phyloP scores from a whole-genome alignment of 768 basidiomycete species.

The Grammothele lineata region DNA sequence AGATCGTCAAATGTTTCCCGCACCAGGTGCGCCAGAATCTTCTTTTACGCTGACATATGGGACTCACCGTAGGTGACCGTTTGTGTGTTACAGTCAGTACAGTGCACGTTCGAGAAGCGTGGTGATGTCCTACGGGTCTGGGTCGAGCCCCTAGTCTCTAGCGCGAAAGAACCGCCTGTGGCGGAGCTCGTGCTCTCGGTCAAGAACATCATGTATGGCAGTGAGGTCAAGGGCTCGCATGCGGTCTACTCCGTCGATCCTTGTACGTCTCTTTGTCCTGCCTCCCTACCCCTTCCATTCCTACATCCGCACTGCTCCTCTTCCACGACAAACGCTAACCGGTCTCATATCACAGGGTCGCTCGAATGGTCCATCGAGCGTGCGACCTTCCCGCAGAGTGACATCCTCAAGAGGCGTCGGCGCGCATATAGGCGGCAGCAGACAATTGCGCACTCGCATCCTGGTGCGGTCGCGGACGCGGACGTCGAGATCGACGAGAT shows the following conservation, averaged over 20 bases:
- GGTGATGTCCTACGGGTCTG: conserved; percentile 51
- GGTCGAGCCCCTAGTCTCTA: conserved; percentile 58
- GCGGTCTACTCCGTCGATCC: conserved; percentile 8
- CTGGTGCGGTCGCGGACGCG: too few species aligned
- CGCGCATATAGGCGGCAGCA: background rate
- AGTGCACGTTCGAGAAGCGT: conserved; percentile 57
- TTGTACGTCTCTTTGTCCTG: conserved; percentile 8
- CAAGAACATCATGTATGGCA: conserved; percentile 40
- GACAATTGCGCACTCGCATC: too few species aligned
- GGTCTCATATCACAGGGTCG: too few species aligned
- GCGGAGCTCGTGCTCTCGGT: conserved; percentile 53
- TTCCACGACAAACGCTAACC: too few species aligned
- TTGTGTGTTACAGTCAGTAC: conserved; percentile 43
- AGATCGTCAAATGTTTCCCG: conserved; percentile 59
- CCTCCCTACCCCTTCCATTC: too few species aligned
- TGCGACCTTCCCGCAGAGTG: too few species aligned
- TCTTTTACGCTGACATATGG: too few species aligned
- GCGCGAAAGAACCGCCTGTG: conserved; percentile 41
- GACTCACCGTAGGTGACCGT: too few species aligned
- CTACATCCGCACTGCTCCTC: too few species aligned
- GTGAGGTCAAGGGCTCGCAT: conserved; percentile 29
- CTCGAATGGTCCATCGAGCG: too few species aligned
- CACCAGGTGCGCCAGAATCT: conserved; percentile 45
- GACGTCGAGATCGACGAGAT: too few species aligned
- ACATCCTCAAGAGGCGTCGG: too few species aligned